Evolutionary conservation across 495 filamentous ascomycete species (phyloP), one percentile per base, ranked within the genome.

Genomic region (Amniculicola lignicola): DNA sequence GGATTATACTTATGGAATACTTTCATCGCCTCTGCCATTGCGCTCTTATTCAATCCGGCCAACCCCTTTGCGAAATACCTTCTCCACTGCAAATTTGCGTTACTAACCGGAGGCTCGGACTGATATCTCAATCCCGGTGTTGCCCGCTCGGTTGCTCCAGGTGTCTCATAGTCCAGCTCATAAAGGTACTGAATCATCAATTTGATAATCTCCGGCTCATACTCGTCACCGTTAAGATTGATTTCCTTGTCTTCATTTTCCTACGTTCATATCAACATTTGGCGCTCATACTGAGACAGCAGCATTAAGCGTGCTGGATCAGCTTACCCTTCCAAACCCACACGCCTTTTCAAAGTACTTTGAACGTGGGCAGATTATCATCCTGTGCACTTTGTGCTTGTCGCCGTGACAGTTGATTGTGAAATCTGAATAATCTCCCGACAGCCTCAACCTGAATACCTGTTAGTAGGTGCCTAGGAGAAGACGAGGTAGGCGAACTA

Each of bases 331-430:
- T 4, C 51, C 51, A 35, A 27, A 10, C 9, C 37, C 6, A 15
- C 14, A 35, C 22, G 51, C 38, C 15, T 12, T 28, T 10, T n/a
- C 27, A 10, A 44, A 36, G 40, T 23, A 46, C 35, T 21, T 22
- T 4, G 25, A 41, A n/a, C n/a, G n/a, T 11, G 38, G 16, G 38
- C 23, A 31, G 10, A 54, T 21, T 15, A 54, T 37, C 2, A 21
- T 10, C 25, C 37, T 44, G 51, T 54, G 51, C 3, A 38, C 51
- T 19, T 54, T 31, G 11, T 37, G 37, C 5, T 9, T 38, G 10
- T 46, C 27, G 10, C 23, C 51, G n/a, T 21, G 18, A 22, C 51
- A 54, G 2, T 14, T 54, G 39, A 54, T 46, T 3, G 15, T 25
- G 27, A 44, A 28, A 24, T 54, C 51, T 3, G 49, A 41, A 18